These are phyloP conservation scores for Xylaria sp. DNA, from an alignment of 2,329 filamentous ascomycete genomes.

Conservation along the genomic window DNA sequence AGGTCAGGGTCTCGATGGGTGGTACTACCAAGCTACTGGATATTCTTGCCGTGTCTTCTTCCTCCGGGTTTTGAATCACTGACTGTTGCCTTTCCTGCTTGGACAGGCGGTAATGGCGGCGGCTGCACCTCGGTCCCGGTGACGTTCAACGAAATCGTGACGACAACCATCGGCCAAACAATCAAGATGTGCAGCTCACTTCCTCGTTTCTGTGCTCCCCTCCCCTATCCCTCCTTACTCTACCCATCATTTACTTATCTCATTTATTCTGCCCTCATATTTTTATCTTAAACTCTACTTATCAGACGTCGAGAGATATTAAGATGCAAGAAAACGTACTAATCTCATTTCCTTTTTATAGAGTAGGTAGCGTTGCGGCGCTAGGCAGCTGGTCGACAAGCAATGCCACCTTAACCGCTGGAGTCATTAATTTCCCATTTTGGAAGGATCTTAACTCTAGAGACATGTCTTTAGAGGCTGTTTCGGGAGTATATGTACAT, in stretches of 20 bases:
- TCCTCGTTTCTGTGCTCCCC: constrained; percentile 32
- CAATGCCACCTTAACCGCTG: no score
- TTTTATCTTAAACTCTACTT: background rate
- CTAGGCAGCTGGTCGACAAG: constrained; percentile 63
- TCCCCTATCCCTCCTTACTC: background rate
- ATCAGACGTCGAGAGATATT: background rate
- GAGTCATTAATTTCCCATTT: no score
- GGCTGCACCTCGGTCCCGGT: constrained; percentile 50
- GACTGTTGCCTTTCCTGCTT: background rate
- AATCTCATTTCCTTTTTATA: constrained; percentile 13
- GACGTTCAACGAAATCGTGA: constrained; percentile 59
- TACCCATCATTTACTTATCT: background rate
- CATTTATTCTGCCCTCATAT: background rate
- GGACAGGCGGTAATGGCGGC: background rate
- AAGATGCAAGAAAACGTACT: background rate
- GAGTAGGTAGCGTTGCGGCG: constrained; percentile 42
- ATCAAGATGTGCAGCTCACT: constrained; percentile 57
- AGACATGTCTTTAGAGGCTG: no score
- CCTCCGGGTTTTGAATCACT: background rate
- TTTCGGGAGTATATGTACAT: no score
- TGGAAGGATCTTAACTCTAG: no score
- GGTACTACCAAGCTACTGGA: background rate
- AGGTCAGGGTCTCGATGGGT: background rate
- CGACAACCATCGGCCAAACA: constrained; percentile 57
- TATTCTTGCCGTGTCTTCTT: background rate